Percentiles rank a stretch among this genome's conserved stretches.
These are phyloP conservation scores for Xerocomus spinulosus DNA, from an alignment of 768 basidiomycete species.

Conservation along the genomic window DNA sequence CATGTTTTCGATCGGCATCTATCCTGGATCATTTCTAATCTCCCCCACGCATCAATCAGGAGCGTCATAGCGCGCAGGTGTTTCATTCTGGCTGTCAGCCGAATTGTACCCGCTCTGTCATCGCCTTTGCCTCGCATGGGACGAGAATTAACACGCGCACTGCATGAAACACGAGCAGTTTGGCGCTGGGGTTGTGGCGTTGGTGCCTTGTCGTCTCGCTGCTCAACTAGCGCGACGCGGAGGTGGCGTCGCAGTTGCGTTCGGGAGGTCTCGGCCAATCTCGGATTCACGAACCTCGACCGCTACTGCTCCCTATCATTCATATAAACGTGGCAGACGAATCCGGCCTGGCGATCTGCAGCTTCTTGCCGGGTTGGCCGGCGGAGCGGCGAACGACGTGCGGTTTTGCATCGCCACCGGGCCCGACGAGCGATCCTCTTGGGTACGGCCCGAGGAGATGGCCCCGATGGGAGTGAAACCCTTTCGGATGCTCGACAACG, in stretches of 20 bases:
- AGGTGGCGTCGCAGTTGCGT: conserved; percentile 4
- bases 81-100: neutral
- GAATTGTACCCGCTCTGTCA: neutral
- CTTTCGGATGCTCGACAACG: neutral
- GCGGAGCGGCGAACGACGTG: too few relatives aligned
- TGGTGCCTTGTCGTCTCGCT: too few relatives aligned
- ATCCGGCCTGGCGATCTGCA: neutral
- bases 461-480: neutral
- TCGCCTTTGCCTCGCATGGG: neutral
- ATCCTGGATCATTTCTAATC: neutral
- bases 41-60: too few relatives aligned
- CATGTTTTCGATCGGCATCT: conserved; percentile 5
- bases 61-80: neutral
- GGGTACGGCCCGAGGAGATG: neutral
- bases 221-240: too few relatives aligned
- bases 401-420: too few relatives aligned
- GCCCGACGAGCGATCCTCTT: too few relatives aligned
- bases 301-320: neutral
- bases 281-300: neutral
- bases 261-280: neutral
- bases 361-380: too few relatives aligned
- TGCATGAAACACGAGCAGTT: neutral
- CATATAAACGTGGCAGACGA: neutral
- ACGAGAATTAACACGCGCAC: neutral
- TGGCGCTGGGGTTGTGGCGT: conserved; percentile 1